These are phyloP conservation scores for Cryptosporidium ryanae DNA, from an alignment of 169 alveolate species.

Conservation along the genomic window DNA sequence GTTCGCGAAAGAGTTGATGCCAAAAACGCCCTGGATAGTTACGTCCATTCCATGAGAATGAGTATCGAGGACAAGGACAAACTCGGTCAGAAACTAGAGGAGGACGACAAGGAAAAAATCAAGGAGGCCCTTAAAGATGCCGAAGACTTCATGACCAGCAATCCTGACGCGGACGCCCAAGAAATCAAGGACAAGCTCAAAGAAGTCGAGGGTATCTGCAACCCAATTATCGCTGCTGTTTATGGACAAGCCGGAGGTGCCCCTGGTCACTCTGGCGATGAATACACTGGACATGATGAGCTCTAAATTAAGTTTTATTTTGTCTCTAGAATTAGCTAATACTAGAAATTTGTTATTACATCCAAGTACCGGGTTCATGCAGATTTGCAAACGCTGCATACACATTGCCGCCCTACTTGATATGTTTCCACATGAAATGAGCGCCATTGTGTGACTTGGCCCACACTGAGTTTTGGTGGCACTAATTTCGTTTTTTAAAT, in stretches of 20 bases:
- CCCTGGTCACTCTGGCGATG: conserved; percentile 82
- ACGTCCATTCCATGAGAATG: conserved; percentile 90
- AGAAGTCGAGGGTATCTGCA: conserved; percentile 92
- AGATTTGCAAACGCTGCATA: too few species aligned
- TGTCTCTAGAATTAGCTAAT: neutral
- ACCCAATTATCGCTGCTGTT: conserved; percentile 94
- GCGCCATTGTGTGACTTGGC: neutral
- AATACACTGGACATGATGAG: conserved; percentile 85
- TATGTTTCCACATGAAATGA: too few species aligned
- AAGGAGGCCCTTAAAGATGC: conserved; percentile 91
- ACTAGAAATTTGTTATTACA: too few species aligned
- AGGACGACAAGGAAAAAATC: conserved; percentile 91
- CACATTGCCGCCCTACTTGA: too few species aligned
- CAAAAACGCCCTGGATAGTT: conserved; percentile 91
- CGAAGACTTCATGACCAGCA: conserved; percentile 90
- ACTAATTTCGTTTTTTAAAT: neutral
- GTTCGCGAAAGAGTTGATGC: conserved; percentile 92
- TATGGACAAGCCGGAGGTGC: conserved; percentile 90
- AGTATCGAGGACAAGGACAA: conserved; percentile 92
- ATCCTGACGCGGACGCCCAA: conserved; percentile 93
- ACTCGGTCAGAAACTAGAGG: conserved; percentile 90
- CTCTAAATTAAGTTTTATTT: conserved; percentile 55
- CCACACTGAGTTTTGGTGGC: neutral
- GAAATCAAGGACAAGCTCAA: conserved; percentile 92
- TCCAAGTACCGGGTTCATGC: too few species aligned